Evolutionary conservation across 306 rosid species (phyloP).

Genomic region (Quercus ilex): DNA sequence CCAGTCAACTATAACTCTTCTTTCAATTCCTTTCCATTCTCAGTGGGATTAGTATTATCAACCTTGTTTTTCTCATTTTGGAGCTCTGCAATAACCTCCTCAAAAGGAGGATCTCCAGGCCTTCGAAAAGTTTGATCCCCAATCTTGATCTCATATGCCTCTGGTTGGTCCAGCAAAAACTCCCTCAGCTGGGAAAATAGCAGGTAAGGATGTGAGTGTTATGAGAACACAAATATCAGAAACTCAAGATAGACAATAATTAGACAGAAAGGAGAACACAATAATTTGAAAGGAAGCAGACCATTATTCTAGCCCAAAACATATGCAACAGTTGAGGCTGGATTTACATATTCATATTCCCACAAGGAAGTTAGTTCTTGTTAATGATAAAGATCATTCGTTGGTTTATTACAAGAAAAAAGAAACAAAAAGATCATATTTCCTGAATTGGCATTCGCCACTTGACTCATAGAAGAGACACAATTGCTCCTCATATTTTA

Average conservation of each 20-base stretch:
- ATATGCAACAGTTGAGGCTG: background rate
- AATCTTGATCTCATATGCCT: slow-evolving; percentile 80
- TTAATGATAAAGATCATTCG: background rate
- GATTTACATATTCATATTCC: background rate
- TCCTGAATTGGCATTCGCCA: no score
- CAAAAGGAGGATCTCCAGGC: slow-evolving; percentile 83
- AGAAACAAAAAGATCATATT: background rate
- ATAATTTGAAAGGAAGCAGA: background rate
- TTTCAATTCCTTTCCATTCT: slow-evolving; percentile 29
- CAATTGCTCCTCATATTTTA: background rate
- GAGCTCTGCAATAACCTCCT: slow-evolving; percentile 56
- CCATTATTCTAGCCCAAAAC: background rate
- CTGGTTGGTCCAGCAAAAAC: slow-evolving; percentile 67
- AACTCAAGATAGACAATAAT: background rate
- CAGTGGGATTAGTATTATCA: slow-evolving; percentile 26
- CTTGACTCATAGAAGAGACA: no score
- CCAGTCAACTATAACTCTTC: slow-evolving; percentile 57
- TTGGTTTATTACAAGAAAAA: background rate
- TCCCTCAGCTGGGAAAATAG: slow-evolving; percentile 63
- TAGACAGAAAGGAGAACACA: background rate
- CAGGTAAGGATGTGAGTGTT: no score
- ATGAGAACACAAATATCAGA: background rate
- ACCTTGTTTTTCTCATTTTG: slow-evolving; percentile 33
- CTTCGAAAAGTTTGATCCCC: slow-evolving; percentile 77
- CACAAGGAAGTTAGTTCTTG: background rate